Base-by-base conservation (phyloP, 78 protist species). In the Dictyostelium purpureum region DNA sequence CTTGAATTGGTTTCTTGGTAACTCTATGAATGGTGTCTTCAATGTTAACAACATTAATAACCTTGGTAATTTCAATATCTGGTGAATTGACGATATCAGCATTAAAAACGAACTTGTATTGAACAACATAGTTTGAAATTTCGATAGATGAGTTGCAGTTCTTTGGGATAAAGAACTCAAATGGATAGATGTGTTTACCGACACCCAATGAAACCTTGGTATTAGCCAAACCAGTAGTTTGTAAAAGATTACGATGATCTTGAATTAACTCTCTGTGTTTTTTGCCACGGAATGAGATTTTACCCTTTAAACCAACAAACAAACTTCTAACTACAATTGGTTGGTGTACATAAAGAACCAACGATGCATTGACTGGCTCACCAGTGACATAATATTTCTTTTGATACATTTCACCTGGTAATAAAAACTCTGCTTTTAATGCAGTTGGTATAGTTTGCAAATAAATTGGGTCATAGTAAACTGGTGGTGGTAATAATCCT, bases 111-210 rank as follows among this genome's bases (percentile, higher is more conserved):
- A 79, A 49, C 19, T 9, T 33, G 24, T 79, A 79, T 0, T 35
- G 26, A 6, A 79, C 88, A 5, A 18, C 18, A 70, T 66, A 79
- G n/a, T 35, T 35, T 0, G n/a, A 10, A 31, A 45, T 4, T 10
- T 28, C 14, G 16, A 49, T 49, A 11, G 78, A 35, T 5, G 88
- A 79, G 16, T 79, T 45, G n/a, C 78, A 63, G 7, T 65, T 56
- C 26, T 79, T 63, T 61, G 88, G 88, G 49, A 79, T 66, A 45
- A 28, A 79, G 54, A 79, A 79, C 33, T 66, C 67, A n/a, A 79
- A 79, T 63, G 88, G 88, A 42, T 63, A 79, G 0, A 79, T 66
- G 45, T 79, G 88, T 47, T 79, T 79, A 33, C 88, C 88, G 35
- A 56, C 19, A 14, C 21, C 61, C 42, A 79, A 66, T 42, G 43